Conservation (phyloP, 148 eudicot species). For the Chenopodium suecicum region DNA sequence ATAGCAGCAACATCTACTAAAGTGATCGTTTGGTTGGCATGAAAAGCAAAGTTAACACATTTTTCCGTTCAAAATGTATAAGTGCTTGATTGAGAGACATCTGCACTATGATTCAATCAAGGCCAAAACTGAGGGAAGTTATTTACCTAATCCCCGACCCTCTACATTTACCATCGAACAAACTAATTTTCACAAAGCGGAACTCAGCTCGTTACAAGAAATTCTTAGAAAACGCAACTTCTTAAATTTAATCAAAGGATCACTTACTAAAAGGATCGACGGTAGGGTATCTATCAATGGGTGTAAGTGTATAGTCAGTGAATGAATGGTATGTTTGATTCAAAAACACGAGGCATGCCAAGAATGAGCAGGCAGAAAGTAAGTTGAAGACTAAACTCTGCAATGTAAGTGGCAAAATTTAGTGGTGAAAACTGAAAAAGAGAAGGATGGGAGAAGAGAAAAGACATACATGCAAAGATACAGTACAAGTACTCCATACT, state of each 20-base stretch:
- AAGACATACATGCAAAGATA: background rate
- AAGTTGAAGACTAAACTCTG: background rate
- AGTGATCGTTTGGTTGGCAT: background rate
- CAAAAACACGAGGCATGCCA: background rate
- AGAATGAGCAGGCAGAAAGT: background rate
- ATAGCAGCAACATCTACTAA: background rate
- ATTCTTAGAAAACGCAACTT: no score
- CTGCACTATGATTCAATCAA: no score
- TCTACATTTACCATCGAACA: no score
- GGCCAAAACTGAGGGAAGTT: no score
- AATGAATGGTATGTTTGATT: background rate
- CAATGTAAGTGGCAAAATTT: slow-evolving; percentile 3
- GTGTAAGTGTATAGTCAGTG: background rate
- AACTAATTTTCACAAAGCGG: no score
- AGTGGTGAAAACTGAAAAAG: slow-evolving; percentile 13
- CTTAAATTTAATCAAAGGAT: no score
- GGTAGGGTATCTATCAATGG: background rate
- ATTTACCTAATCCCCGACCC: no score
- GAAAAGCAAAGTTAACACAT: no score
- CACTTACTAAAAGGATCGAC: no score
- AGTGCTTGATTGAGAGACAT: no score
- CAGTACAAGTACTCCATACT: no score
- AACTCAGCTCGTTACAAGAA: background rate
- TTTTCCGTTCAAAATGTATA: no score
- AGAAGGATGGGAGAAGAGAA: background rate